phyloP scores from a whole-genome alignment of 179 eudicot genomes.

The Monotropa hypopitys region DNA sequence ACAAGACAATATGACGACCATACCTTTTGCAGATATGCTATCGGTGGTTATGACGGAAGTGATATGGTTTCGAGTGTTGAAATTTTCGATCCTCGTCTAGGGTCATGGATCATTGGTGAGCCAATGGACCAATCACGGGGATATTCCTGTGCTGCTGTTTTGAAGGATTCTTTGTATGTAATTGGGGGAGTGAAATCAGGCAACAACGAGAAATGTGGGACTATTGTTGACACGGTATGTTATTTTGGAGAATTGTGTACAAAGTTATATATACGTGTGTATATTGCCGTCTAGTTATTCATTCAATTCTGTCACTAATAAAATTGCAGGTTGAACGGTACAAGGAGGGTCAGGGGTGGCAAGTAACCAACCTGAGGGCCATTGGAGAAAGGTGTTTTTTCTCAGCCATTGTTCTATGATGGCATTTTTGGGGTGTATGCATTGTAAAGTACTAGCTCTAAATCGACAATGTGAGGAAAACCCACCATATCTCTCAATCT shows the following conservation, averaged over 20 bases:
- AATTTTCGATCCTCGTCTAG: conserved; percentile 71
- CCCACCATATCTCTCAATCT: too few relatives aligned
- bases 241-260: not conserved
- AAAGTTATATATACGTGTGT: not conserved
- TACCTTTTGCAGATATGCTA: conserved; percentile 46
- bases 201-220: not conserved
- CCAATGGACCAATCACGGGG: conserved; percentile 60
- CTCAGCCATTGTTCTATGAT: conserved; percentile 39
- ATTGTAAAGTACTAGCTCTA: not conserved
- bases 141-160: conserved; percentile 39
- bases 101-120: conserved; percentile 50
- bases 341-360: conserved; percentile 62
- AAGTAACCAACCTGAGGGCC: conserved; percentile 25
- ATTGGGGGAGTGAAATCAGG: conserved; percentile 45
- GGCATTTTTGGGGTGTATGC: not conserved
- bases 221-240: conserved; percentile 38
- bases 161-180: conserved; percentile 36
- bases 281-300: not conserved
- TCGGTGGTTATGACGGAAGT: conserved; percentile 65
- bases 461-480: too few relatives aligned
- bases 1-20: not conserved
- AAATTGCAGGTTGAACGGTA: conserved; percentile 52
- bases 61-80: conserved; percentile 55
- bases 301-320: not conserved
- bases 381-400: conserved; percentile 43